Evolutionary conservation across 805 yeast species (phyloP), one percentile per base, ranked within the genome.

Genomic region (Cyberlindnera subsufficiens): DNA sequence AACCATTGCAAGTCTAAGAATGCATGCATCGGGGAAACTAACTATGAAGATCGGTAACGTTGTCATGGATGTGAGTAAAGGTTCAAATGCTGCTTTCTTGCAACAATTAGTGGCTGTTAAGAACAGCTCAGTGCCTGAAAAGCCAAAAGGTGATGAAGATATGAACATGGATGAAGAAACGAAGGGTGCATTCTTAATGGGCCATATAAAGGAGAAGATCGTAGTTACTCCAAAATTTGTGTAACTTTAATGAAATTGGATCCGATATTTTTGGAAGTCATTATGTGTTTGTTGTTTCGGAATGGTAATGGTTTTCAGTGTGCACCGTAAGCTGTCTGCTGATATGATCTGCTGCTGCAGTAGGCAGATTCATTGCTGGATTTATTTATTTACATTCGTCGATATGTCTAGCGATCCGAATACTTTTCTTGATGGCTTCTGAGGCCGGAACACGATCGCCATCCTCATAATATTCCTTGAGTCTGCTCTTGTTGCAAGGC

Each of bases 61-160:
- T 7, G 69, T 75, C 3, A 74, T 81, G 72, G 87, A 83, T 43
- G 79, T 89, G 18, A 68, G 80, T 5, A 73, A 76, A 54, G 96
- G 96, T 14, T 78, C 86, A 3, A 73, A 80, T 11, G 61, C 85
- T 6, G 70, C 75, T 5, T 81, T 88, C 48, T 64, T 84, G 22
- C 96, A 91, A 60, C 91, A 87, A 45, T 68, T 86, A 9, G 77
- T 83, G 16, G 50, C 82, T 69, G 98, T 93, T 58, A 93, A 93
- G 75, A 93, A 91, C 95, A 85, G 98, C 74, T 86, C 81, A 80
- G 87, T 86, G 78, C 91, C 86, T 71, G 98, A 87, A 51, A 75
- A 78, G 62, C 98, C 99, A 30, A 81, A 88, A 71, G 91, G 86
- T 87, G 88, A 65, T 82, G 93, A 43, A 13, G 62, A 63, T 1